Evolutionary conservation across 2,329 filamentous ascomycete species (phyloP).

Genomic region (Aschersonia sp.): DNA sequence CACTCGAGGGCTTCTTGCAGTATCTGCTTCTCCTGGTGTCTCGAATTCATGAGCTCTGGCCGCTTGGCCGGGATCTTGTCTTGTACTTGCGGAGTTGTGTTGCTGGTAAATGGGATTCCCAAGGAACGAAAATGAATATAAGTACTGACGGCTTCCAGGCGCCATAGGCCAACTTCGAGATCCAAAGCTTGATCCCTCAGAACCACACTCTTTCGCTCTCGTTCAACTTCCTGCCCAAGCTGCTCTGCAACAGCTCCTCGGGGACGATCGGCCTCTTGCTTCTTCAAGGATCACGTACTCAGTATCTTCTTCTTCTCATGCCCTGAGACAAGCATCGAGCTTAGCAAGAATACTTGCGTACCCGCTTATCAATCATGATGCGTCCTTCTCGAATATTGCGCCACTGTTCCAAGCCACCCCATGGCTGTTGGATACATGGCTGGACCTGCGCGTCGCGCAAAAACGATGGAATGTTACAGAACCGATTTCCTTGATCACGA

Average conservation of each 20-base stretch:
- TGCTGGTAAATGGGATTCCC: constrained; percentile 18
- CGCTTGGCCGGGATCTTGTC: constrained; percentile 25
- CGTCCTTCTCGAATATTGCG: constrained; percentile 15
- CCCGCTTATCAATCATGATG: constrained; percentile 19
- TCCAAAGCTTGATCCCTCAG: constrained; percentile 11
- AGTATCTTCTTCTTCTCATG: constrained; percentile 25
- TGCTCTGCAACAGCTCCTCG: constrained; percentile 21
- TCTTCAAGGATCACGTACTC: constrained; percentile 22
- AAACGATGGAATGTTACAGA: constrained; percentile 19
- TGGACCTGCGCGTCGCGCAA: constrained; percentile 25
- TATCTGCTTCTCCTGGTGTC: constrained; percentile 31
- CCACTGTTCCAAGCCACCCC: constrained; percentile 25
- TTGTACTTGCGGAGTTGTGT: constrained; percentile 34
- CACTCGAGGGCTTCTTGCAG: constrained; percentile 38
- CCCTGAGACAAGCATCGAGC: constrained; percentile 29
- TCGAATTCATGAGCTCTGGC: constrained; percentile 32
- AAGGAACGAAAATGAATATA: neutral
- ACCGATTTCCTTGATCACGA: constrained; percentile 16
- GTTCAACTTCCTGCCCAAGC: constrained; percentile 24
- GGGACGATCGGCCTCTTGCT: constrained; percentile 8
- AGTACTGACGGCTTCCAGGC: constrained; percentile 12
- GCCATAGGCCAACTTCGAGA: constrained; percentile 20
- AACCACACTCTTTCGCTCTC: constrained; percentile 12
- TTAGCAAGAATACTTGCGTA: constrained; percentile 29
- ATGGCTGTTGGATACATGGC: constrained; percentile 35